phyloP scores from a whole-genome alignment of 1,284 basidiomycete genomes.

The Farysia itapuensis region DNA sequence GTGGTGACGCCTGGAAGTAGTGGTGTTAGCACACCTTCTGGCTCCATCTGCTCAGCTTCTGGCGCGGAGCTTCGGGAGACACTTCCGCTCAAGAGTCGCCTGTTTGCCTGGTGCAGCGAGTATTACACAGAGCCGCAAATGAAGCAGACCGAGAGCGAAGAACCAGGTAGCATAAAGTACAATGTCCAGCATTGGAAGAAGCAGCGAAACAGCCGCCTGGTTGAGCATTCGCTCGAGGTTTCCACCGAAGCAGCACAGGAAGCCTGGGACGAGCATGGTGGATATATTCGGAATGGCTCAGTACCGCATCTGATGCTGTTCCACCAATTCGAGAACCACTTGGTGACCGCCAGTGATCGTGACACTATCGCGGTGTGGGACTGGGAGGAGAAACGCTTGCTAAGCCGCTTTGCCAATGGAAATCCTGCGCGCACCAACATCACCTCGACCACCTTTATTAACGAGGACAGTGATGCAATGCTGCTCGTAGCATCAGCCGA shows the following conservation, averaged over 20 bases:
- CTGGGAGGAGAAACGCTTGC: conserved; percentile 77
- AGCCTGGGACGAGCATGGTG: conserved; percentile 77
- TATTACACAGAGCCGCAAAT: conserved; percentile 91
- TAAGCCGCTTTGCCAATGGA: conserved; percentile 86
- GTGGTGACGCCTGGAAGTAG: conserved; percentile 22
- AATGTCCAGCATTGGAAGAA: conserved; percentile 96
- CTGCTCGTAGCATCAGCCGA: conserved; percentile 85
- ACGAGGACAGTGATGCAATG: conserved; percentile 90
- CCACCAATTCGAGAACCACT: conserved; percentile 87
- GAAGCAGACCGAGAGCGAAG: conserved; percentile 80
- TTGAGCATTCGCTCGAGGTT: conserved; percentile 69
- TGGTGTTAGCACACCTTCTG: conserved; percentile 18
- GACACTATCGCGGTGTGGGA: conserved; percentile 94
- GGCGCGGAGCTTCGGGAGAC: conserved; percentile 58
- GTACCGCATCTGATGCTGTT: conserved; percentile 69
- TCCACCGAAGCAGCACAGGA: conserved; percentile 74
- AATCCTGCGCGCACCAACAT: conserved; percentile 80
- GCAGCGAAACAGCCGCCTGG: conserved; percentile 80
- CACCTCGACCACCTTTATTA: conserved; percentile 88
- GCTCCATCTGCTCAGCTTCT: conserved; percentile 13
- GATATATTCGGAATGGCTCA: conserved; percentile 69
- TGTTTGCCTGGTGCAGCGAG: conserved; percentile 94
- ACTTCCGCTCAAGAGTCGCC: conserved; percentile 84
- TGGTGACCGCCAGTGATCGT: conserved; percentile 81
- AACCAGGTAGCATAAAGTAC: conserved; percentile 88